These are phyloP conservation scores for Hymenotorrendiella dingleyae DNA, from an alignment of 2,329 filamentous ascomycete genomes.

Conservation along the genomic window DNA sequence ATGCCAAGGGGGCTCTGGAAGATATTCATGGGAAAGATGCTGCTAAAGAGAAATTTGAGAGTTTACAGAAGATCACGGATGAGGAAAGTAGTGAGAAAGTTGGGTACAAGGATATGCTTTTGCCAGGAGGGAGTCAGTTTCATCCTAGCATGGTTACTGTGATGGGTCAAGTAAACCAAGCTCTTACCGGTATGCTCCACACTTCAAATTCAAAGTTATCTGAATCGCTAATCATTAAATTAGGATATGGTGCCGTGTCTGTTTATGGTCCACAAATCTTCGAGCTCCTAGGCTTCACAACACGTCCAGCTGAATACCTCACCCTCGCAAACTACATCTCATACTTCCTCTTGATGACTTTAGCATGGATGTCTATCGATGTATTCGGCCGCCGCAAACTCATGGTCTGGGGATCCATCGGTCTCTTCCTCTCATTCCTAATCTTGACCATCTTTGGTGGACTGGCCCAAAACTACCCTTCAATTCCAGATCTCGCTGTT, in stretches of 20 bases:
- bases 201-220: not conserved
- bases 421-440: conserved; percentile 43
- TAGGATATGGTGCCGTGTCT: conserved; percentile 48
- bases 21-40: conserved; percentile 45
- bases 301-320: conserved; percentile 46
- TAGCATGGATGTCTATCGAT: conserved; percentile 55
- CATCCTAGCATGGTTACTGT: conserved; percentile 55
- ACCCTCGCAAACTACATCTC: conserved; percentile 56
- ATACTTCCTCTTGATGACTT: conserved; percentile 56
- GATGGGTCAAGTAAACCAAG: conserved; percentile 59
- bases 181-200: conserved; percentile 39
- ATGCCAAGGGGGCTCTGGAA: conserved; percentile 43
- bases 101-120: conserved; percentile 52
- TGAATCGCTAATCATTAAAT: not conserved
- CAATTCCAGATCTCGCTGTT: conserved; percentile 36
- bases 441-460: conserved; percentile 46
- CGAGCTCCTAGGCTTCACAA: conserved; percentile 50
- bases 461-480: conserved; percentile 36
- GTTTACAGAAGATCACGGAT: conserved; percentile 44
- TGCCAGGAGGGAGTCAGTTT: conserved; percentile 47
- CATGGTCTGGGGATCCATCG: conserved; percentile 45
- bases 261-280: conserved; percentile 61
- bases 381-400: conserved; percentile 47
- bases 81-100: conserved; percentile 42
- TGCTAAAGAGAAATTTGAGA: conserved; percentile 42